Evolutionary conservation across 257 asterid species (phyloP).

Genomic region (Parsonsia alboflavescens): DNA sequence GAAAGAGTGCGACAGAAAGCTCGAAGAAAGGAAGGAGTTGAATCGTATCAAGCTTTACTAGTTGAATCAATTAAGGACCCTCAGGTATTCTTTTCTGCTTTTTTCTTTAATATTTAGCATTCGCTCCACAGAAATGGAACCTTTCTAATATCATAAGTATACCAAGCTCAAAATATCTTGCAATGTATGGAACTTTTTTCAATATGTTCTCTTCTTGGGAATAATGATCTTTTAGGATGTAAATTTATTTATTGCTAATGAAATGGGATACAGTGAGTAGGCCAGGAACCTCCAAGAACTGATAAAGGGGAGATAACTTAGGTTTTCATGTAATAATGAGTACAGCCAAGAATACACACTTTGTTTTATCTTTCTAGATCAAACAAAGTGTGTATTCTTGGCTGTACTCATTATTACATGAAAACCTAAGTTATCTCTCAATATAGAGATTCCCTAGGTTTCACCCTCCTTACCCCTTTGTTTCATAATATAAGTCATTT

Average conservation of each 20-base stretch:
- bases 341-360: neutral
- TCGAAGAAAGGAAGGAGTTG: constrained; percentile 88
- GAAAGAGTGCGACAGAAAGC: constrained; percentile 94
- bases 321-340: neutral
- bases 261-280: neutral
- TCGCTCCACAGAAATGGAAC: neutral
- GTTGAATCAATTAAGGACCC: constrained; percentile 97
- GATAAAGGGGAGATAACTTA: neutral
- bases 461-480: no score
- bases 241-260: neutral
- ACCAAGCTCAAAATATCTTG: neutral
- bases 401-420: neutral
- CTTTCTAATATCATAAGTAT: neutral
- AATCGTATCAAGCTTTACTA: constrained; percentile 84
- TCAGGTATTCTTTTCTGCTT: constrained; percentile 45
- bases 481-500: no score
- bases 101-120: neutral
- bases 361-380: no score
- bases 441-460: neutral
- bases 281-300: neutral
- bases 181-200: neutral
- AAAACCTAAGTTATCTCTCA: neutral
- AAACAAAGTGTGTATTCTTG: neutral
- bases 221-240: neutral
- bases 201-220: neutral